These are phyloP conservation scores for Ogataea methanolica DNA, from an alignment of 805 yeast species.

Conservation along the genomic window DNA sequence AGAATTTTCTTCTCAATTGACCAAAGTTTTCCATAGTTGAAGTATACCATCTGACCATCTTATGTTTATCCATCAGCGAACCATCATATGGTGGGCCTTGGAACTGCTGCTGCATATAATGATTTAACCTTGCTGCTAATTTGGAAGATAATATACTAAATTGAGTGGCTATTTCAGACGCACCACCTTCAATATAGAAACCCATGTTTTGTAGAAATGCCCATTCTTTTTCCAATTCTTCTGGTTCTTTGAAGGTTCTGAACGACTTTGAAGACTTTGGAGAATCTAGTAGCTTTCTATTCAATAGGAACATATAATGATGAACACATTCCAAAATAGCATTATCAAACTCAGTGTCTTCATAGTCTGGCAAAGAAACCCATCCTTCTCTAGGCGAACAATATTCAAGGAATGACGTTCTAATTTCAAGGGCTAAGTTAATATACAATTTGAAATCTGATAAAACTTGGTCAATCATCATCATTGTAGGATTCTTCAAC, in stretches of 20 bases:
- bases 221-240: slow-evolving; percentile 82
- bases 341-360: slow-evolving; percentile 58
- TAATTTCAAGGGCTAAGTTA: slow-evolving; percentile 67
- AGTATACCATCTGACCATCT: slow-evolving; percentile 61
- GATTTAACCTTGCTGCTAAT: slow-evolving; percentile 61
- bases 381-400: slow-evolving; percentile 61
- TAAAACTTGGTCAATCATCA: slow-evolving; percentile 93
- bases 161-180: slow-evolving; percentile 74
- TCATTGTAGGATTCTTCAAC: slow-evolving; percentile 80
- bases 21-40: slow-evolving; percentile 68
- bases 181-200: slow-evolving; percentile 72
- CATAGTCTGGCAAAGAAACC: slow-evolving; percentile 56
- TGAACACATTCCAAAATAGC: slow-evolving; percentile 70
- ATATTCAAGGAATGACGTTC: slow-evolving; percentile 59
- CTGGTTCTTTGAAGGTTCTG: slow-evolving; percentile 87
- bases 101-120: slow-evolving; percentile 69
- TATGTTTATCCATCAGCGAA: slow-evolving; percentile 29
- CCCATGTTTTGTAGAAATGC: slow-evolving; percentile 72
- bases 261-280: slow-evolving; percentile 58
- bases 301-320: slow-evolving; percentile 64
- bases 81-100: slow-evolving; percentile 50
- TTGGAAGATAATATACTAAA: slow-evolving; percentile 62
- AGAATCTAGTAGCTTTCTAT: slow-evolving; percentile 74
- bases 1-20: slow-evolving; percentile 72
- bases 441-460: slow-evolving; percentile 79